Evolutionary conservation across 2,329 filamentous ascomycete genomes (phyloP).

Genomic region (Celoporthe dispersa): DNA sequence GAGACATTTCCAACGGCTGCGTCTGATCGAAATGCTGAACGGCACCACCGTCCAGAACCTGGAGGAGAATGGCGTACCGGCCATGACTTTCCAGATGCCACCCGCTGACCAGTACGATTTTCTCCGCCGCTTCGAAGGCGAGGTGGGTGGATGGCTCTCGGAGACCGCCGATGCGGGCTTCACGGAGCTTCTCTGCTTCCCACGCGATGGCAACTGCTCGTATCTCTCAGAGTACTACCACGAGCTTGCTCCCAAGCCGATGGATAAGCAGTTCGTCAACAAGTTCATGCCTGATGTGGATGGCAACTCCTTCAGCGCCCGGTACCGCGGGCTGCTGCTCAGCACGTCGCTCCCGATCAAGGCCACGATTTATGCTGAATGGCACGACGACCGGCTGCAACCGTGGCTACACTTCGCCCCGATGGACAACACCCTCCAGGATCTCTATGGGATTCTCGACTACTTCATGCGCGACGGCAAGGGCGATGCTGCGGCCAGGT

Average conservation of each 20-base stretch:
- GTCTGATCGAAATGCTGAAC: slow-evolving; percentile 72
- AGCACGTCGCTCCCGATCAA: slow-evolving; percentile 71
- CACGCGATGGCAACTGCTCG: slow-evolving; percentile 41
- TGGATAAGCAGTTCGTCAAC: slow-evolving; percentile 55
- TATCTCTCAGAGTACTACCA: slow-evolving; percentile 45
- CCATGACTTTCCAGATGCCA: slow-evolving; percentile 56
- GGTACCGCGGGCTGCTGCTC: slow-evolving; percentile 66
- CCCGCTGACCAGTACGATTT: slow-evolving; percentile 48
- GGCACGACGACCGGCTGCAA: slow-evolving; percentile 72
- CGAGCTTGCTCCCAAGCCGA: slow-evolving; percentile 41
- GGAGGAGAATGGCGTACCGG: slow-evolving; percentile 46
- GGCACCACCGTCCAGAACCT: slow-evolving; percentile 57
- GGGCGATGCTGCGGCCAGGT: slow-evolving; percentile 60
- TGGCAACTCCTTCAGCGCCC: slow-evolving; percentile 67
- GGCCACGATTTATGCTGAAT: slow-evolving; percentile 73
- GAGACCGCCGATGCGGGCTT: slow-evolving; percentile 51
- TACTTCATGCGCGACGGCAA: slow-evolving; percentile 63
- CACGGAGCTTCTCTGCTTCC: slow-evolving; percentile 45
- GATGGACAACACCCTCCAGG: slow-evolving; percentile 69
- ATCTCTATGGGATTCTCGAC: slow-evolving; percentile 67
- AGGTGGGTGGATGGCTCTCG: slow-evolving; percentile 48
- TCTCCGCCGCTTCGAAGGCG: slow-evolving; percentile 38
- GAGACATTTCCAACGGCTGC: slow-evolving; percentile 72
- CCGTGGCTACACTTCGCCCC: slow-evolving; percentile 77
- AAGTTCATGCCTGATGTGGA: slow-evolving; percentile 75